Evolutionary conservation across 352 stramenopile species (phyloP).

Genomic region (Globisporangium sylvaticum): DNA sequence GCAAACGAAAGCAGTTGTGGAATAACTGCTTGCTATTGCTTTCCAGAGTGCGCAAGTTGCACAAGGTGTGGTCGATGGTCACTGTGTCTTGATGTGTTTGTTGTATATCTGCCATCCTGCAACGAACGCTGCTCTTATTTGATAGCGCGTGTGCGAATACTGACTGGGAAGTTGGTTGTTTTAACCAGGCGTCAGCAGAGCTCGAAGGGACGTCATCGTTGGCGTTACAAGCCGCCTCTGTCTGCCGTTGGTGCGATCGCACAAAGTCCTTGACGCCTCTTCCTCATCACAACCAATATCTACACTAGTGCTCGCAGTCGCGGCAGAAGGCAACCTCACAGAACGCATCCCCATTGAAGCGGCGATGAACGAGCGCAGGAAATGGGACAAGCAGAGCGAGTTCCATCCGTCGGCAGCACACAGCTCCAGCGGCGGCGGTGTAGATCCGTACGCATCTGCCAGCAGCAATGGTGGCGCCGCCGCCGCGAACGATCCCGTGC

Average conservation of each 20-base stretch:
- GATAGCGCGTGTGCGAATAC: neutral
- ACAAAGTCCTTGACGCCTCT: neutral
- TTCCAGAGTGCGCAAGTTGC: neutral
- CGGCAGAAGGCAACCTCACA: neutral
- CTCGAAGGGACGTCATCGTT: neutral
- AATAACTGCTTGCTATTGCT: too few relatives aligned
- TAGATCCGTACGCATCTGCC: neutral
- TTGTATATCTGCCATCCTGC: neutral
- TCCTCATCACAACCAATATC: neutral
- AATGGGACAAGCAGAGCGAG: constrained; percentile 46
- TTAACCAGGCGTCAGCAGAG: neutral
- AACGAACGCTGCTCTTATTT: too few relatives aligned
- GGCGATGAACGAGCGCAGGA: constrained; percentile 37
- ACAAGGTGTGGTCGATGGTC: neutral
- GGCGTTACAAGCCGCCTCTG: neutral
- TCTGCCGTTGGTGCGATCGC: neutral
- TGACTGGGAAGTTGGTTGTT: neutral
- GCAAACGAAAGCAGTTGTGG: too few relatives aligned
- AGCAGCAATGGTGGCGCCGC: neutral
- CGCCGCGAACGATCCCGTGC: constrained; percentile 34
- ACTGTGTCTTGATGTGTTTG: neutral
- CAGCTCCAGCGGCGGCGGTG: neutral
- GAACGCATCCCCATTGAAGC: neutral
- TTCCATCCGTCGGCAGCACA: constrained; percentile 7
- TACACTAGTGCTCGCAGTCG: neutral